Base-by-base conservation (phyloP, 192 early-diverging fungal species). In the Linnemannia zychae region DNA sequence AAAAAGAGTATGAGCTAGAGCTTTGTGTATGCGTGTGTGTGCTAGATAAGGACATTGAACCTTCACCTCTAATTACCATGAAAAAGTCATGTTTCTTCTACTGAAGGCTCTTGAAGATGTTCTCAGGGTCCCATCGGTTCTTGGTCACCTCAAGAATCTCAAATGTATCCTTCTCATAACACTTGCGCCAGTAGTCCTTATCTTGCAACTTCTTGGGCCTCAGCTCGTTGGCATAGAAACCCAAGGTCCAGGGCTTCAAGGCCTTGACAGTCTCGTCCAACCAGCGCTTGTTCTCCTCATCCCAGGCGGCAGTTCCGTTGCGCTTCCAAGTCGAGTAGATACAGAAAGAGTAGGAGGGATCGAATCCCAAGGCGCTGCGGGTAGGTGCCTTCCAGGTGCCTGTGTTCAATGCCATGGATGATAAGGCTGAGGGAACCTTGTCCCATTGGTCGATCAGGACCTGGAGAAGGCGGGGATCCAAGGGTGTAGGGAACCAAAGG, bases 311-410 rank as follows among this genome's bases (percentile, higher is more conserved):
- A 37, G 77, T 79, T 6, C 83, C 83, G 50, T 85, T 85, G 34
- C 83, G 83, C 74, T 85, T 85, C 83, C 83, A 85, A 70, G 77
- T 76, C 22, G 83, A 85, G 77, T 85, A 85, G 36, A 85, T 72
- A 48, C 77, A 79, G 34, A 85, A 67, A 0, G 83, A 79, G 78
- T 85, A 85, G 1, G 83, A 87, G 71, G 75, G 79, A 28, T 81
- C 85, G 33, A 72, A 80, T 2, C 78, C 85, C 2, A 87, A 63
- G 28, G 85, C 79, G 57, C 38, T 77, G n/a, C 50, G 37, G 37
- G 83, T 85, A 63, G 78, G 83, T 22, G 83, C 67, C 67, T 85
- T 78, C 83, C 83, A 85, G 65, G 83, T 85, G 73, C 83, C 83
- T 2, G 83, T 85, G 83, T 85, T 85, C 20, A 85, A 48, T 16